Evolutionary conservation across 768 basidiomycete genomes (phyloP), one percentile per base, ranked within the genome.

Genomic region (Kwoniella dendrophila): DNA sequence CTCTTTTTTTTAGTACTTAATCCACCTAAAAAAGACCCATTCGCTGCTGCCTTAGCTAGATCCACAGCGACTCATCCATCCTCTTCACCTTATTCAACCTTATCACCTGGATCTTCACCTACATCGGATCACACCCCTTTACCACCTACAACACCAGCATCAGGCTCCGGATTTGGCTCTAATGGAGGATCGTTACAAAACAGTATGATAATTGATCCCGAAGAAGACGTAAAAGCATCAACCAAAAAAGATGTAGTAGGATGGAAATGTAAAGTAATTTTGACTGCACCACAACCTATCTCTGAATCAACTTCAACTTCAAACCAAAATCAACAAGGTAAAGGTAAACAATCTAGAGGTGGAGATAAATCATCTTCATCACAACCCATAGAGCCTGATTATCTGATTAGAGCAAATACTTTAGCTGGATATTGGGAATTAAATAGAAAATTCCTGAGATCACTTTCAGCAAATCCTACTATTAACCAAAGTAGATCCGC

Each of bases 391-490:
- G 69, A 70, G 36, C 61, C 71, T 2, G 71, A 73, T 44, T 56
- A 71, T 44, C 50, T 77, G 38, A 76, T 91, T 26, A 83, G 87
- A 58, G 85, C 88, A 12, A 93, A 95, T 75, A 91, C 85, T 18
- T 76, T 95, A 16, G 84, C 86, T 33, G 82, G 85, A 3, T 91
- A 90, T 72, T 82, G 90, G 66, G 92, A 92, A 72, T 81, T 88
- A 63, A 95, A 93, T 74, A 83, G 89, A 76, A 83, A 87, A 59
- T 73, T 76, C 56, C 70, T 78, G 10, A 68, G 70, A 32, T 40
- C 58, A 1, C 56, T 76, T 36, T 62, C 67, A n/a, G n/a, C n/a
- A n/a, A n/a, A n/a, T n/a, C n/a, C n/a, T n/a, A n/a, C n/a, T n/a
- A n/a, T n/a, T n/a, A n/a, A n/a, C n/a, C n/a, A n/a, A n/a, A n/a